Evolutionary conservation across 192 early-diverging fungal genomes (phyloP).

Genomic region (Backusella luteola): DNA sequence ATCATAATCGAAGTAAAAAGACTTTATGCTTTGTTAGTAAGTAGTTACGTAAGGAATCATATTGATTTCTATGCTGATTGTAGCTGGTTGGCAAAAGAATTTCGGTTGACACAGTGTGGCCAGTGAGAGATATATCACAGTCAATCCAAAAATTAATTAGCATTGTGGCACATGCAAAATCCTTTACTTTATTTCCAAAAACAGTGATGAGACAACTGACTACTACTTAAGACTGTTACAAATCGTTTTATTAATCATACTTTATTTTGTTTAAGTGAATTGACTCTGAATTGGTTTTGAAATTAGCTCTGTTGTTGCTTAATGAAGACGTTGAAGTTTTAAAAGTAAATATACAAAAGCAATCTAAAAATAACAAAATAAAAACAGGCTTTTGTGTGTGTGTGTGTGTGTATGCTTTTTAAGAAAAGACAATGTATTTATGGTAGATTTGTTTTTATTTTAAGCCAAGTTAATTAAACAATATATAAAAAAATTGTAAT

Average conservation of each 20-base stretch:
- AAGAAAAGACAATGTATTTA: not conserved
- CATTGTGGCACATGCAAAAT: conserved; percentile 3
- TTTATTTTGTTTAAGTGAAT: not conserved
- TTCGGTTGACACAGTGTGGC: not conserved
- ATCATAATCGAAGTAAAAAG: not conserved
- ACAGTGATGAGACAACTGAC: not conserved
- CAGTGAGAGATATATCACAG: not conserved
- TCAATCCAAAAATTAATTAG: conserved; percentile 8
- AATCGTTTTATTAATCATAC: not conserved
- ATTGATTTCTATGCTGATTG: not conserved
- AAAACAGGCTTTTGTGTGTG: not conserved
- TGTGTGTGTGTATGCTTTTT: too few relatives aligned
- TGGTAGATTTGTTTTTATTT: not conserved
- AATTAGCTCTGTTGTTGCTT: not conserved
- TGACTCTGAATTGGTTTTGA: not conserved
- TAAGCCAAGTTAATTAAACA: not conserved
- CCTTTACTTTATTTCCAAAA: not conserved
- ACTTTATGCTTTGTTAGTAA: not conserved
- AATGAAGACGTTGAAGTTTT: not conserved
- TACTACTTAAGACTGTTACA: not conserved
- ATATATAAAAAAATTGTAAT: not conserved
- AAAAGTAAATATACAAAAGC: not conserved
- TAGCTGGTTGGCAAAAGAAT: not conserved
- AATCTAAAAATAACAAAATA: not conserved
- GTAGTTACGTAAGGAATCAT: not conserved